Evolutionary conservation across 805 yeast genomes (phyloP).

Genomic region (Yarrowia osloensis): DNA sequence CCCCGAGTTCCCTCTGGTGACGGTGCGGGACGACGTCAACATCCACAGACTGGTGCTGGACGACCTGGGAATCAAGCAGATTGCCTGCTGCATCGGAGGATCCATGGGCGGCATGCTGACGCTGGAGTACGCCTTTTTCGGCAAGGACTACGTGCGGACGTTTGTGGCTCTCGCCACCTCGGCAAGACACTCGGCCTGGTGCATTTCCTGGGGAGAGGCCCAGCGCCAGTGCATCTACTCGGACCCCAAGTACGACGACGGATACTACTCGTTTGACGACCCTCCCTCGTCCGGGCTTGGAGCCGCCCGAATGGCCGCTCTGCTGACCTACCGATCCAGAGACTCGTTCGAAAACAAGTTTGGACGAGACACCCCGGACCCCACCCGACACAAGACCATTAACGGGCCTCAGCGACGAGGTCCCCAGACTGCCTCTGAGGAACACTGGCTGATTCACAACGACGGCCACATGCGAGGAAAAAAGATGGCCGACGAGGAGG

Average conservation of each 20-base stretch:
- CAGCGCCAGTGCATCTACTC: slow-evolving; percentile 95
- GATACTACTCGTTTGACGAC: slow-evolving; percentile 74
- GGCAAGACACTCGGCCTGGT: slow-evolving; percentile 97
- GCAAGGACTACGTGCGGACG: slow-evolving; percentile 63
- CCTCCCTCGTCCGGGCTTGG: slow-evolving; percentile 86
- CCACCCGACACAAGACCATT: slow-evolving; percentile 43
- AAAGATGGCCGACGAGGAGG: slow-evolving; percentile 31
- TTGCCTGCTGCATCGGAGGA: slow-evolving; percentile 91
- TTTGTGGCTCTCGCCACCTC: slow-evolving; percentile 88
- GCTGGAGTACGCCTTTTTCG: slow-evolving; percentile 80
- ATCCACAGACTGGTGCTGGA: slow-evolving; percentile 79
- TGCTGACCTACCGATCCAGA: slow-evolving; percentile 87
- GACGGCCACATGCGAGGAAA: slow-evolving; percentile 62
- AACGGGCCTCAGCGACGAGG: slow-evolving; percentile 35
- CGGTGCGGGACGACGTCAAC: slow-evolving; percentile 88
- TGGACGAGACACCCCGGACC: slow-evolving; percentile 76
- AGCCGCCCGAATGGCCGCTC: slow-evolving; percentile 97
- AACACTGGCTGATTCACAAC: slow-evolving; percentile 82
- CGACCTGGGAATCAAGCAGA: slow-evolving; percentile 69
- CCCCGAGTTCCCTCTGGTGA: slow-evolving; percentile 91
- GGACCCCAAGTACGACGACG: slow-evolving; percentile 91
- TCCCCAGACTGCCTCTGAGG: slow-evolving; percentile 56
- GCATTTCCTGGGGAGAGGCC: slow-evolving; percentile 98
- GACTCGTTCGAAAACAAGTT: slow-evolving; percentile 89
- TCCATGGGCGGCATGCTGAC: slow-evolving; percentile 99